phyloP scores from a whole-genome alignment of 2,329 filamentous ascomycete genomes.

The Myrmaecium sp. region DNA sequence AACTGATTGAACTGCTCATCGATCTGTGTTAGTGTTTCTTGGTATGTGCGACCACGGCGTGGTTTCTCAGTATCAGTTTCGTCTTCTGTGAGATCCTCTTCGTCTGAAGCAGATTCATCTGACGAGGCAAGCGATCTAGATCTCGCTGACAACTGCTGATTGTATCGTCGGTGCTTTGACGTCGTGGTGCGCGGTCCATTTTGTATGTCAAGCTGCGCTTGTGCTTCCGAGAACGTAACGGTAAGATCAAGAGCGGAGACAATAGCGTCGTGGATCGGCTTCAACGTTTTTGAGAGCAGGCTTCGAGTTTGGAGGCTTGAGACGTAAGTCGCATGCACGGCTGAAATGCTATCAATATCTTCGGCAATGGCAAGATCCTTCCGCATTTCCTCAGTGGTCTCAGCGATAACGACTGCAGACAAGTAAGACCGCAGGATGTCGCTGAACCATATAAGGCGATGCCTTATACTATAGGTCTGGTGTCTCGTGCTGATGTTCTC shows the following conservation, averaged over 20 bases:
- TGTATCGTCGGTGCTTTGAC: neutral
- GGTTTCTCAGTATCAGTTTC: constrained; percentile 6
- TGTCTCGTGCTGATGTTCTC: constrained; percentile 15
- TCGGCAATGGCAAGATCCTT: constrained; percentile 40
- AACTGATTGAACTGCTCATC: constrained; percentile 47
- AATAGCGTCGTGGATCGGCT: constrained; percentile 54
- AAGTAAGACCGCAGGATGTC: constrained; percentile 61
- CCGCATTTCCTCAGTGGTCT: constrained; percentile 40
- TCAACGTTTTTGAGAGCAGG: constrained; percentile 50
- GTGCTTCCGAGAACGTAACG: constrained; percentile 49
- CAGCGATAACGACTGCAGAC: constrained; percentile 52
- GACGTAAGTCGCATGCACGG: constrained; percentile 47
- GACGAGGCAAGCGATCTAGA: neutral
- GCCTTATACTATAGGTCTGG: constrained; percentile 38
- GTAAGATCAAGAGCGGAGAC: constrained; percentile 62
- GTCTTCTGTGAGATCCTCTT: constrained; percentile 13
- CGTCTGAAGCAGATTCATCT: constrained; percentile 16
- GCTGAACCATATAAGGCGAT: constrained; percentile 61
- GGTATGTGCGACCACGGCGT: constrained; percentile 26
- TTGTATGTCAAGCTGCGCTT: constrained; percentile 23
- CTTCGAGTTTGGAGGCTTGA: constrained; percentile 48
- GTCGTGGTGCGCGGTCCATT: constrained; percentile 11
- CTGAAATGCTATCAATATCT: constrained; percentile 70
- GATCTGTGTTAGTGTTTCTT: constrained; percentile 38
- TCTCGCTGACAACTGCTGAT: constrained; percentile 2